phyloP scores from a whole-genome alignment of 257 asterid genomes.

The Galeopsis tetrahit region DNA sequence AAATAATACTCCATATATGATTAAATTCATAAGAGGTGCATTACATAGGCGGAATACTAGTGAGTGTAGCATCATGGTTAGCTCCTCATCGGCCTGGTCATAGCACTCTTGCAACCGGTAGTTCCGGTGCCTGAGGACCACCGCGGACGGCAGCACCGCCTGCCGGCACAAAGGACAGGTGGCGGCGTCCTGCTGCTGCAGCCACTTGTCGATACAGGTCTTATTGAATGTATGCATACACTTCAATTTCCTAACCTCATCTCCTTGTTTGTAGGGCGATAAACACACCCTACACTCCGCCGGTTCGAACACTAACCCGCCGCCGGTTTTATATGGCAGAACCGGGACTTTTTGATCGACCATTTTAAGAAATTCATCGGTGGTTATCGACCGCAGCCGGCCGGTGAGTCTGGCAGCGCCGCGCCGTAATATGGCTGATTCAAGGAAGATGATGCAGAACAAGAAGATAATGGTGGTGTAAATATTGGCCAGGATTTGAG shows the following conservation, averaged over 20 bases:
- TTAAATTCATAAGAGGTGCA: too few relatives aligned
- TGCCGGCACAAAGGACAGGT: slow-evolving; percentile 76
- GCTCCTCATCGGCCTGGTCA: slow-evolving; percentile 54
- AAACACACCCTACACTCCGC: slow-evolving; percentile 63
- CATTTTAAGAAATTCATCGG: slow-evolving; percentile 54
- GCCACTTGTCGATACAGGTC: slow-evolving; percentile 73
- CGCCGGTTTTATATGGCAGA: slow-evolving; percentile 29
- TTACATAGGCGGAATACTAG: slow-evolving; percentile 5
- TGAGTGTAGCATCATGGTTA: slow-evolving; percentile 47
- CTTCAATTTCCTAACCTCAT: slow-evolving; percentile 56
- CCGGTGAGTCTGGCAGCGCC: slow-evolving; percentile 34
- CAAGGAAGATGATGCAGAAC: slow-evolving; percentile 54
- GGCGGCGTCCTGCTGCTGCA: slow-evolving; percentile 49
- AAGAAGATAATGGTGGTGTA: slow-evolving; percentile 46
- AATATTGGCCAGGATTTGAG: slow-evolving; percentile 46
- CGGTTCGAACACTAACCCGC: slow-evolving; percentile 3
- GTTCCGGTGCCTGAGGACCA: slow-evolving; percentile 46
- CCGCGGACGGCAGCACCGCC: slow-evolving; percentile 57
- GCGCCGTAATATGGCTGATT: slow-evolving; percentile 47
- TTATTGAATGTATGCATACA: slow-evolving; percentile 67
- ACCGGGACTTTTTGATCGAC: slow-evolving; percentile 57
- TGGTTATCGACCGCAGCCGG: slow-evolving; percentile 40
- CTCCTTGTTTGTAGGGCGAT: slow-evolving; percentile 57
- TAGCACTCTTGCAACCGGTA: slow-evolving; percentile 31
- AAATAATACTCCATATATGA: too few relatives aligned